phyloP scores from a whole-genome alignment of 768 basidiomycete species.

The Termitomyces sp. region DNA sequence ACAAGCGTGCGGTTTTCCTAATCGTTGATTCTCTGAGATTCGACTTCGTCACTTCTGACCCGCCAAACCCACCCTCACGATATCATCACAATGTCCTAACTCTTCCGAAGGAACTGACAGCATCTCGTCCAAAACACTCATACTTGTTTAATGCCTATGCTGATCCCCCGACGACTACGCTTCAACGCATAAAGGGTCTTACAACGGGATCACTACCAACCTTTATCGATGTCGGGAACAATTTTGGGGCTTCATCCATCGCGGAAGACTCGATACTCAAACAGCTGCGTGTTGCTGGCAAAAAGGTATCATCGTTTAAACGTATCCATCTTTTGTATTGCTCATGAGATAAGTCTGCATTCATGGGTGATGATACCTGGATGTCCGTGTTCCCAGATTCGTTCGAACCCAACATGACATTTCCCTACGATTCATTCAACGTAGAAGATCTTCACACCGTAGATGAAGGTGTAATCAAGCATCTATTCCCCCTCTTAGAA shows the following conservation, averaged over 20 bases:
- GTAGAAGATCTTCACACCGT: slow-evolving; percentile 97
- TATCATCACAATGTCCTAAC: slow-evolving; percentile 82
- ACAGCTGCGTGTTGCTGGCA: slow-evolving; percentile 57
- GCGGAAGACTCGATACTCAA: slow-evolving; percentile 84
- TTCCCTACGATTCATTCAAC: slow-evolving; percentile 94
- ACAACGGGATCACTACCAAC: slow-evolving; percentile 95
- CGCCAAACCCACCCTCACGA: slow-evolving; percentile 54
- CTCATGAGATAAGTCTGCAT: slow-evolving; percentile 50
- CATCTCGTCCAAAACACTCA: slow-evolving; percentile 59
- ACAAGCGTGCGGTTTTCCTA: slow-evolving; percentile 76
- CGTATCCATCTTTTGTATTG: neutral
- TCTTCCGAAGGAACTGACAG: slow-evolving; percentile 69
- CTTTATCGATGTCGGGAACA: slow-evolving; percentile 90
- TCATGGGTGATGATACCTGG: slow-evolving; percentile 99
- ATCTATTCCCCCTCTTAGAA: slow-evolving; percentile 77
- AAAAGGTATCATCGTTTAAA: slow-evolving; percentile 41
- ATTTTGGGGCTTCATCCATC: slow-evolving; percentile 84
- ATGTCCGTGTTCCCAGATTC: slow-evolving; percentile 76
- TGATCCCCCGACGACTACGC: slow-evolving; percentile 92
- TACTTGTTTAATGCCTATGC: slow-evolving; percentile 87
- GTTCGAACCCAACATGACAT: slow-evolving; percentile 68
- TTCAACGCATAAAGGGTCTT: slow-evolving; percentile 92
- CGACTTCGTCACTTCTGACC: slow-evolving; percentile 81
- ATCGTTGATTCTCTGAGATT: slow-evolving; percentile 92
- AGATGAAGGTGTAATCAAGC: slow-evolving; percentile 81